phyloP scores from a whole-genome alignment of 2,329 filamentous ascomycete genomes.

The Aureobasidium sp. region DNA sequence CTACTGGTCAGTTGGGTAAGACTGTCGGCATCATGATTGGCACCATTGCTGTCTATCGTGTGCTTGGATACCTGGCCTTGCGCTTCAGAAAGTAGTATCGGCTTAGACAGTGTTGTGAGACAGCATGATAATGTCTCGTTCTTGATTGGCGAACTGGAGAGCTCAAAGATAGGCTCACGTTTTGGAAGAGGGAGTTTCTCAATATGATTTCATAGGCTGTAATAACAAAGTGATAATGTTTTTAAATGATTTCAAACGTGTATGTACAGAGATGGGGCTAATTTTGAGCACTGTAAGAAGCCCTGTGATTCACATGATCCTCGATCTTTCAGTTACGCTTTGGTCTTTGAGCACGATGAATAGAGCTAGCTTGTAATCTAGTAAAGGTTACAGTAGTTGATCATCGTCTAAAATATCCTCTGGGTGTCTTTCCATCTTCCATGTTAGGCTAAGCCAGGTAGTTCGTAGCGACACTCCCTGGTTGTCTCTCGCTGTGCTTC shows the following conservation, averaged over 20 bases:
- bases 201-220: not conserved
- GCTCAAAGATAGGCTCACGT: not conserved
- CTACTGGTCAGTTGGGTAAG: constrained; percentile 34
- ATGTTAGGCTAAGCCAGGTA: not conserved
- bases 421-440: not conserved
- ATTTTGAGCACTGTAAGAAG: too few relatives aligned
- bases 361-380: not conserved
- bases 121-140: not conserved
- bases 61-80: constrained; percentile 9
- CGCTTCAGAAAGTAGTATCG: constrained; percentile 1
- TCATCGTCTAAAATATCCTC: not conserved
- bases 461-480: too few relatives aligned
- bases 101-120: too few relatives aligned
- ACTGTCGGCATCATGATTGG: constrained; percentile 15
- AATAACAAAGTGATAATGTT: not conserved
- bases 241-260: not conserved
- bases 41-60: constrained; percentile 14
- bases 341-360: not conserved
- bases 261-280: not conserved
- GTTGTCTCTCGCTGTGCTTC: not conserved
- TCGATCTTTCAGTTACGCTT: not conserved
- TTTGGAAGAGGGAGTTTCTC: not conserved
- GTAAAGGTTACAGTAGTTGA: not conserved
- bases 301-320: not conserved
- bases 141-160: not conserved